Percentiles rank a stretch among this genome's conserved stretches.
These are phyloP conservation scores for Ceratobasidium sp. DNA, from an alignment of 1,284 basidiomycete species.

Conservation along the genomic window DNA sequence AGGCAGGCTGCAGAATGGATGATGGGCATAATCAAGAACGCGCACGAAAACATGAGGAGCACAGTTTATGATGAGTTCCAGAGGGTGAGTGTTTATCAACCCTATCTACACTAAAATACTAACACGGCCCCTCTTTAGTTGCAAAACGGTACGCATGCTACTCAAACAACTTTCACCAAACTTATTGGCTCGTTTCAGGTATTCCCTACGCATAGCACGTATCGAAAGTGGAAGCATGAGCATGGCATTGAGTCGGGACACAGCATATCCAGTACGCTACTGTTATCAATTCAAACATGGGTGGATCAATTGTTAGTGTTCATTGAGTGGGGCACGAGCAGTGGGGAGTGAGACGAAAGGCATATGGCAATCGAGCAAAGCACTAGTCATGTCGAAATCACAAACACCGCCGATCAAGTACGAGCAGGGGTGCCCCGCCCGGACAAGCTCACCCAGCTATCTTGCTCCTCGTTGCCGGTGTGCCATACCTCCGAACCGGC, in stretches of 20 bases:
- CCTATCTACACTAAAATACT: neutral
- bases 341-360: neutral
- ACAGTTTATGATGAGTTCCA: constrained; percentile 95
- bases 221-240: neutral
- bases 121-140: constrained; percentile 35
- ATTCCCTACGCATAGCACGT: constrained; percentile 46
- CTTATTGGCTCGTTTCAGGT: constrained; percentile 37
- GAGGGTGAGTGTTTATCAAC: constrained; percentile 59
- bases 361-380: constrained; percentile 11
- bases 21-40: constrained; percentile 88
- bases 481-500: constrained; percentile 38
- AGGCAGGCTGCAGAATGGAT: constrained; percentile 94
- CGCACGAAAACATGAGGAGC: constrained; percentile 92
- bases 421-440: constrained; percentile 30
- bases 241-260: constrained; percentile 28
- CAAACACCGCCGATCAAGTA: constrained; percentile 1
- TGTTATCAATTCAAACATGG: constrained; percentile 26
- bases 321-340: constrained; percentile 6
- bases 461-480: constrained; percentile 8
- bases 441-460: constrained; percentile 42
- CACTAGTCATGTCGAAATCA: constrained; percentile 9
- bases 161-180: neutral
- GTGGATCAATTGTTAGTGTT: constrained; percentile 2
- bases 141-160: constrained; percentile 44
- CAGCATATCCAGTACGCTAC: constrained; percentile 31